Percentiles rank a stretch among this genome's conserved stretches.
phyloP scores from a whole-genome alignment of 169 alveolate genomes.

The Sarcocystis neurona region DNA sequence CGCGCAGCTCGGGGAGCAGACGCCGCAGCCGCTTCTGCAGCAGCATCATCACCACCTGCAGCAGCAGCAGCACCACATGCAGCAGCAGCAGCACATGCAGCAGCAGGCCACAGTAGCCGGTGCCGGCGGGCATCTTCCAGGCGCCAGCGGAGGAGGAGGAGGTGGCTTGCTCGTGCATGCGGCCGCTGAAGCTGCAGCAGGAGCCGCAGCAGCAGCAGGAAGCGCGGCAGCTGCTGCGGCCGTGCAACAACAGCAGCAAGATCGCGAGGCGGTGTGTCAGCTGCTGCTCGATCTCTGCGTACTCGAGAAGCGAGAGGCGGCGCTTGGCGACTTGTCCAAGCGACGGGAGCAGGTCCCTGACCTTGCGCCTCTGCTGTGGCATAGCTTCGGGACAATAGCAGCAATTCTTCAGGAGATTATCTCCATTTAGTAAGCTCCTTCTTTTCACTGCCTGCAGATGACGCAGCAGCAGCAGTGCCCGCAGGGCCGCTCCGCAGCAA shows the following conservation, averaged over 20 bases:
- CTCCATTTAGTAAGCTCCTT: constrained; percentile 29
- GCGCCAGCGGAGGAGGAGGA: neutral
- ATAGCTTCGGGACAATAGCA: constrained; percentile 96
- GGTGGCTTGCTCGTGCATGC: neutral
- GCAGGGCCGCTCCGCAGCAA: too few relatives aligned
- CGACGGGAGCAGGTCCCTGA: constrained; percentile 91
- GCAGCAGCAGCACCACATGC: constrained; percentile 15
- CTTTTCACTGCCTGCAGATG: neutral
- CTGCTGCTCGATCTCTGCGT: constrained; percentile 89
- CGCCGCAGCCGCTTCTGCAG: constrained; percentile 16
- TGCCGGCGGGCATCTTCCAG: neutral
- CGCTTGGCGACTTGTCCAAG: constrained; percentile 93
- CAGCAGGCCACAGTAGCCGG: neutral
- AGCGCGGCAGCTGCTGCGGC: neutral
- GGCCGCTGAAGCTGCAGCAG: neutral
- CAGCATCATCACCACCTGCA: neutral
- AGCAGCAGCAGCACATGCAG: neutral
- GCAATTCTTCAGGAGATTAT: constrained; percentile 69
- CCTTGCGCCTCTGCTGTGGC: constrained; percentile 97
- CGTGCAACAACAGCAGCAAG: neutral
- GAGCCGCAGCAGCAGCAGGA: constrained; percentile 1
- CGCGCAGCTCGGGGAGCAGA: neutral
- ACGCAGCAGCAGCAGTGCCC: too few relatives aligned
- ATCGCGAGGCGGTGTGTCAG: constrained; percentile 75
- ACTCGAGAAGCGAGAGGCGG: constrained; percentile 94